Base-by-base conservation (phyloP, 176 grass and related monocot species). In the Cenchrus americanus region DNA sequence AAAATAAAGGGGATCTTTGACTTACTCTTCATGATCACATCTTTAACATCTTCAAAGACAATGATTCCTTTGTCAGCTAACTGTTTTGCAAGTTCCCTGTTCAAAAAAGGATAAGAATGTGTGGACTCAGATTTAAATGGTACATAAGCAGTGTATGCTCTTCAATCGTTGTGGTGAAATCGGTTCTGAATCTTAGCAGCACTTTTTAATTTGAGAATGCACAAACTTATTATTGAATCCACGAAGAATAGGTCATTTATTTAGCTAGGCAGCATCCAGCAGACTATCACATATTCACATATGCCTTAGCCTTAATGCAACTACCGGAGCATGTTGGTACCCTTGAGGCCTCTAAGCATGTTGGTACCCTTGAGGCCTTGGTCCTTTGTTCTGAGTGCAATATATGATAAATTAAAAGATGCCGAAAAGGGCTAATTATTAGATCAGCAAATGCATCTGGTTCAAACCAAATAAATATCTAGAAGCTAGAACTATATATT, bases 1-100 rank as follows among this genome's bases (percentile, higher is more conserved):
- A 68, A 44, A 48, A 78, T 27, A 1, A 68, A 50, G 5, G 11
- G 55, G 71, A 22, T 71, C 7, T 12, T 76, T 44, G 26, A 81
- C 85, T 86, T 92, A 95, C 96, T 88, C 85, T 93, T 94, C 88
- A 86, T 93, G 37, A 98, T 98, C 24, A 95, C 91, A 83, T 83
- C 87, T 73, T 81, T 90, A 70, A 98, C 89, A 81, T 98, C 89
- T 88, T 83, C 88, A 37, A 92, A 98, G 78, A 90, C 88, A 75
- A 98, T 90, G 57, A 91, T 24, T 61, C 92, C 91, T 80, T 95
- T 88, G 57, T 93, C 87, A 7, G 68, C 91, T 66, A 94, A 83
- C 46, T 84, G 66, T 91, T 87, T 94, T 76, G 92, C 95, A 57
- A 97, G 90, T 66, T 97, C 95, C 77, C 95, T 97, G 71, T 66